A percentile compares a stretch with the other conserved stretches of the same genome.
phyloP scores from a whole-genome alignment of 2,329 filamentous ascomycete species.

The Dactylella cylindrospora region DNA sequence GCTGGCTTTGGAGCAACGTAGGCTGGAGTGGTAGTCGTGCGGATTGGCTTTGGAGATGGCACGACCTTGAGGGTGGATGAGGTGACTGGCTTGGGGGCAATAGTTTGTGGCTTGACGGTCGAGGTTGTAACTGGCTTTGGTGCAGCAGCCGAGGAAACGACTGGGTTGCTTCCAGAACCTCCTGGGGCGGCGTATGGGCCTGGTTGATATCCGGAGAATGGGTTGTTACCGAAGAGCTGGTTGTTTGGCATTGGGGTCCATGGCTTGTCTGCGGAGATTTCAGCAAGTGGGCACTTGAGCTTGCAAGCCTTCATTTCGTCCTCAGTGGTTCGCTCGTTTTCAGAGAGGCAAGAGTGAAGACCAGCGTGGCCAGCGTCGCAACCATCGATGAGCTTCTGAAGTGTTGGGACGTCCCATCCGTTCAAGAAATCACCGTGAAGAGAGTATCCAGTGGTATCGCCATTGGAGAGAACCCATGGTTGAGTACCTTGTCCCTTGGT shows the following conservation, averaged over 20 bases:
- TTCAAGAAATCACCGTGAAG: constrained; percentile 61
- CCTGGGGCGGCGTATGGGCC: constrained; percentile 17
- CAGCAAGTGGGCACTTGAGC: constrained; percentile 29
- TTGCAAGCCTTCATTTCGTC: constrained; percentile 43
- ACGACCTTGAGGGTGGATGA: constrained; percentile 5
- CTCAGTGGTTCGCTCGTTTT: constrained; percentile 26
- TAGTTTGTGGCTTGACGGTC: not conserved
- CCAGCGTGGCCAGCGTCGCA: constrained; percentile 31
- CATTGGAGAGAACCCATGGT: constrained; percentile 74
- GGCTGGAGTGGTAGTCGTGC: constrained; percentile 3
- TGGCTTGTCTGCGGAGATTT: constrained; percentile 20
- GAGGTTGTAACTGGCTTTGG: not conserved
- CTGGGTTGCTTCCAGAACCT: constrained; percentile 3
- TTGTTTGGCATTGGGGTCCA: constrained; percentile 24
- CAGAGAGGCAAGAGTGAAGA: constrained; percentile 27
- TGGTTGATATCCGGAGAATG: constrained; percentile 25
- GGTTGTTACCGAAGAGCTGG: constrained; percentile 40
- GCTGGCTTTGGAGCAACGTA: not conserved
- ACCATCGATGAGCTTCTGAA: constrained; percentile 52
- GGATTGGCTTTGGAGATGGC: not conserved
- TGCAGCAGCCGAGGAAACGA: constrained; percentile 1
- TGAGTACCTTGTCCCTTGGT: constrained; percentile 56
- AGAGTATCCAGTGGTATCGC: constrained; percentile 67
- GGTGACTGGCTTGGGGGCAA: not conserved
- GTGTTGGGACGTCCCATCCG: constrained; percentile 54